Evolutionary conservation across 495 filamentous ascomycete genomes (phyloP), one percentile per base, ranked within the genome.

Genomic region (Penicillium lagena): DNA sequence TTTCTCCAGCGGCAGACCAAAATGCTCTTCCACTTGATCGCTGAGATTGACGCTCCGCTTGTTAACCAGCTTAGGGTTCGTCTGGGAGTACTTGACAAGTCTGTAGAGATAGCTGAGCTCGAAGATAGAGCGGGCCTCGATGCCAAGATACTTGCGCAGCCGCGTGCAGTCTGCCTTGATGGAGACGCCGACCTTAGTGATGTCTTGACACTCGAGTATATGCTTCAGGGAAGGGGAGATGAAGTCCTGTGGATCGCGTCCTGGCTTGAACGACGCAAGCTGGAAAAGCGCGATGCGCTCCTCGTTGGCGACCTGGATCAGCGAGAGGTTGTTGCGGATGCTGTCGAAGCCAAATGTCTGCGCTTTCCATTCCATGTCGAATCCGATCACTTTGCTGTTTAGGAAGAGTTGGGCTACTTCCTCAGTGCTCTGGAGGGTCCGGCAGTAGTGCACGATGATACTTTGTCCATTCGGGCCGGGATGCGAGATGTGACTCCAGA

Each of bases 271-370:
- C 8, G 75, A 58, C 27, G 87, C 82, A 34, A 95, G 60, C 47
- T 96, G 90, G 54, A 94, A 90, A 2, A 96, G 70, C 0, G 75
- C 86, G 41, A 96, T 82, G n/a, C 85, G 83, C 39, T 81, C 78
- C 49, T 83, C 74, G 46, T 81, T 87, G 7, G 89, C 89, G 13
- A 96, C 46, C 61, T 96, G 90, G 33, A 95, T 81, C 15, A 94
- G 58, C 0, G 83, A 86, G 4, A 91, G 75, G 47, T 91, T 88
- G 34, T 69, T 67, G 46, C 78, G 80, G 33, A 78, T 62, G 9
- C 74, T 71, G 36, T 72, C 56, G 42, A 47, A 51, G 39, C 52
- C 59, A 11, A 48, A 62, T 12, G 76, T 64, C n/a, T 76, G 62
- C 13, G 75, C 47, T 48, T 73, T 66, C 90, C 90, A 96, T 66